phyloP scores from a whole-genome alignment of 805 yeast species.

The Kazachstania taianensis region DNA sequence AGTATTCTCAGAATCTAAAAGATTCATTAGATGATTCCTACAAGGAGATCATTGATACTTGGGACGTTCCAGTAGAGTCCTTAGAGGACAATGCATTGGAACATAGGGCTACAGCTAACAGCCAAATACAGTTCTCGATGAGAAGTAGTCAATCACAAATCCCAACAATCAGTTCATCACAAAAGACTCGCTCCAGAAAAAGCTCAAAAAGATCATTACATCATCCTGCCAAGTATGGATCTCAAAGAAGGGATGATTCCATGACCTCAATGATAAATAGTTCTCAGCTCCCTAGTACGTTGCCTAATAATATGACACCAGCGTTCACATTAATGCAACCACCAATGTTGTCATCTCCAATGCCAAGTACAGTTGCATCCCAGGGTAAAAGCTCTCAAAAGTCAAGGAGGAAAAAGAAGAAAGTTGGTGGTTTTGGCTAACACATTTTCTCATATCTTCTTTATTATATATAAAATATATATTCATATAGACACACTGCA shows the following conservation, averaged over 20 bases:
- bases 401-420: conserved; percentile 37
- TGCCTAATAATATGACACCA: conserved; percentile 27
- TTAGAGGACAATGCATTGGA: conserved; percentile 6
- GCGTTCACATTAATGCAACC: conserved; percentile 26
- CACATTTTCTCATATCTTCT: not conserved
- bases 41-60: conserved; percentile 14
- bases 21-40: conserved; percentile 9
- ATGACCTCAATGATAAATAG: conserved; percentile 1
- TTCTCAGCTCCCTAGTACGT: conserved; percentile 6
- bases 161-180: conserved; percentile 26
- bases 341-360: conserved; percentile 2
- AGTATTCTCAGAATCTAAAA: conserved; percentile 1
- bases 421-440: conserved; percentile 41
- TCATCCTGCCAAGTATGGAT: not conserved
- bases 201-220: not conserved
- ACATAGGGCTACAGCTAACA: conserved; percentile 1
- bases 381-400: conserved; percentile 9
- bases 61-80: conserved; percentile 14
- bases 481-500: not conserved
- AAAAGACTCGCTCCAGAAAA: conserved; percentile 6
- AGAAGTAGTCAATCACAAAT: conserved; percentile 19
- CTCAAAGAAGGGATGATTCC: conserved; percentile 4
- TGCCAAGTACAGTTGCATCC: conserved; percentile 13
- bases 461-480: conserved; percentile 1
- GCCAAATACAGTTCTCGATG: conserved; percentile 13